Percentiles rank a stretch among this genome's conserved stretches.
Evolutionary conservation across 2,329 filamentous ascomycete genomes (phyloP).

Genomic region (Ceratocystis cacaofunesta): DNA sequence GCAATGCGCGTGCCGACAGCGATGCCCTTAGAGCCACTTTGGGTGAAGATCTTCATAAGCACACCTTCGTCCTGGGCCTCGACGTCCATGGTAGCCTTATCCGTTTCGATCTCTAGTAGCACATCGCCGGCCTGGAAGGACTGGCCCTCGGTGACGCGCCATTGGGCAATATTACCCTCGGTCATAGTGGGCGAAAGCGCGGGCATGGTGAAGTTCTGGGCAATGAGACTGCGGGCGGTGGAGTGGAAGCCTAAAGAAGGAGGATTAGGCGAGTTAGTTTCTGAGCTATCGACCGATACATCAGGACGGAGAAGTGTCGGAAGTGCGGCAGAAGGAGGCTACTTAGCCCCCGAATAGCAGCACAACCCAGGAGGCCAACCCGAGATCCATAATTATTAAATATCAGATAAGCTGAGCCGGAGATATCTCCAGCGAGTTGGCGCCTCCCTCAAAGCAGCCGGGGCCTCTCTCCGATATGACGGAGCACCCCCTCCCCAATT

Average conservation of each 20-base stretch:
- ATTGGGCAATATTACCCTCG: constrained; percentile 72
- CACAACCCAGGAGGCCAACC: neutral
- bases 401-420: neutral
- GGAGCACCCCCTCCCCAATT: neutral
- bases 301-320: neutral
- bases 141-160: constrained; percentile 80
- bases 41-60: constrained; percentile 65
- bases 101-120: constrained; percentile 81
- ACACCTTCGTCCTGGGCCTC: constrained; percentile 83
- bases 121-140: constrained; percentile 71
- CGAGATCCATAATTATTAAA: neutral
- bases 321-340: neutral
- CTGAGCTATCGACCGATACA: neutral
- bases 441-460: neutral
- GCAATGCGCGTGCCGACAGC: constrained; percentile 70
- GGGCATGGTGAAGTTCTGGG: constrained; percentile 82
- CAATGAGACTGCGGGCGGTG: constrained; percentile 50
- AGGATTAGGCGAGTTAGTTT: neutral
- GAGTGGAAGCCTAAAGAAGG: constrained; percentile 40
- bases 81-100: constrained; percentile 90
- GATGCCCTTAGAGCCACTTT: constrained; percentile 59
- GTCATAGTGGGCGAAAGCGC: constrained; percentile 88
- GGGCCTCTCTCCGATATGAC: neutral
- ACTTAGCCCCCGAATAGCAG: neutral
- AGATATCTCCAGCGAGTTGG: neutral